These are phyloP conservation scores for Colletotrichum horii DNA, from an alignment of 2,329 filamentous ascomycete genomes.

Conservation along the genomic window DNA sequence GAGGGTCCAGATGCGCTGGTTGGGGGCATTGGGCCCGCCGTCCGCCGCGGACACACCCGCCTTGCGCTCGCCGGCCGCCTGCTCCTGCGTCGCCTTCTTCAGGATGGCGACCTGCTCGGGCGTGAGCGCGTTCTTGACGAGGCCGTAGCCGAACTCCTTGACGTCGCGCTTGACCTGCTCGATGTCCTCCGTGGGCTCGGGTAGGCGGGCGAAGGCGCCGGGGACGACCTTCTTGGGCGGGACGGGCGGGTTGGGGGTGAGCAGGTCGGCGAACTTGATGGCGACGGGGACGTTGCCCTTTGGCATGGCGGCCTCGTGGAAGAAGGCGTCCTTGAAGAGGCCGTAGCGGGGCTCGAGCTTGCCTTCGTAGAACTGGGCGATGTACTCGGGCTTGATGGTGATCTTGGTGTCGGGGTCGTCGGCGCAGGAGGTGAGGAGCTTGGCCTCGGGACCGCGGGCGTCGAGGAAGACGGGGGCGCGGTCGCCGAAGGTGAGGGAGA, in stretches of 20 bases:
- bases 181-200: neutral
- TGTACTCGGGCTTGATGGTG: conserved; percentile 3
- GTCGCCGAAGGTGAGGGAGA: neutral
- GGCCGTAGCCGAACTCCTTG: conserved; percentile 2
- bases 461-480: neutral
- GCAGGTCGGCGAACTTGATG: neutral
- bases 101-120: neutral
- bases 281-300: neutral
- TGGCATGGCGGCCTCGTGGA: neutral
- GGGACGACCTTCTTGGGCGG: neutral
- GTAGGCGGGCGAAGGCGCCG: neutral
- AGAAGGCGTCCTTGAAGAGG: neutral
- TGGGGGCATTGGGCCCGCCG: neutral
- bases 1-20: conserved; percentile 4
- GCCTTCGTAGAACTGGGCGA: conserved; percentile 1
- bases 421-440: neutral
- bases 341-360: neutral
- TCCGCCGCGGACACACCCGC: neutral
- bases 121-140: neutral
- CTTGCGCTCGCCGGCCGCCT: conserved; percentile 1
- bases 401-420: neutral
- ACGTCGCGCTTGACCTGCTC: conserved; percentile 7
- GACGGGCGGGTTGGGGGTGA: neutral
- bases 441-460: neutral
- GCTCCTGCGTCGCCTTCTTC: neutral